Conservation (phyloP, 2,329 filamentous ascomycete species). For the Cordyceps sp. region DNA sequence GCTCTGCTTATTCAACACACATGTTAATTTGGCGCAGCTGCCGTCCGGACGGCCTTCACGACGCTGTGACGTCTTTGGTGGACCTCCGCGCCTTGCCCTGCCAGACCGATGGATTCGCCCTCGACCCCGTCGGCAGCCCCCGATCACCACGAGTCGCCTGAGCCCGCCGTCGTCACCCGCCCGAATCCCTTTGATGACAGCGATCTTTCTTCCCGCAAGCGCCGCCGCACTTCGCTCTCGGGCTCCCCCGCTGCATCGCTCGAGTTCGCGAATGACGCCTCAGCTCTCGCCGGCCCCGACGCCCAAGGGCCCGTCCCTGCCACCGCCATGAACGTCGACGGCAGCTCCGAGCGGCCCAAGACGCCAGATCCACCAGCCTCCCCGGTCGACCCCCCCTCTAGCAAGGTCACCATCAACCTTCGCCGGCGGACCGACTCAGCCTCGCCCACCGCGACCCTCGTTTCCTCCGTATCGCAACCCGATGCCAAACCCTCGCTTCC, state of each 20-base stretch:
- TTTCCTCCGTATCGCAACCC: not conserved
- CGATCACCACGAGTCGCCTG: slow-evolving; percentile 32
- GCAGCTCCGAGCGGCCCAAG: slow-evolving; percentile 11
- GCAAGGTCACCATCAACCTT: slow-evolving; percentile 43
- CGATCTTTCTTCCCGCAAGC: slow-evolving; percentile 39
- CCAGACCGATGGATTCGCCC: slow-evolving; percentile 37
- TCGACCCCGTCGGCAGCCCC: slow-evolving; percentile 30
- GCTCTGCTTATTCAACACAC: slow-evolving; percentile 21
- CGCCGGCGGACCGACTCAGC: slow-evolving; percentile 17
- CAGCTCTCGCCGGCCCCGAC: slow-evolving; percentile 15
- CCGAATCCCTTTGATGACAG: slow-evolving; percentile 48
- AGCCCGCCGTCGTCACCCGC: slow-evolving; percentile 44
- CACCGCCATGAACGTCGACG: slow-evolving; percentile 20
- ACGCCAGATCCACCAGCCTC: slow-evolving; percentile 23
- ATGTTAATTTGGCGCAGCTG: slow-evolving; percentile 39
- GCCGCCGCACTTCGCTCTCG: slow-evolving; percentile 41
- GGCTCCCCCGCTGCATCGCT: slow-evolving; percentile 36
- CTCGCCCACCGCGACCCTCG: not conserved
- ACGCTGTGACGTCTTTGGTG: slow-evolving; percentile 31
- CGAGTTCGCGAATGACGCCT: slow-evolving; percentile 21
- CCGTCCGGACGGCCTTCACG: slow-evolving; percentile 36
- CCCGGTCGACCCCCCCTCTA: slow-evolving; percentile 27
- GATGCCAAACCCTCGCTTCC: not conserved
- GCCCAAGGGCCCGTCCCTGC: slow-evolving; percentile 10
- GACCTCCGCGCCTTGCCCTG: slow-evolving; percentile 23